phyloP scores from a whole-genome alignment of 345 rosid species.

The Salix brachista region DNA sequence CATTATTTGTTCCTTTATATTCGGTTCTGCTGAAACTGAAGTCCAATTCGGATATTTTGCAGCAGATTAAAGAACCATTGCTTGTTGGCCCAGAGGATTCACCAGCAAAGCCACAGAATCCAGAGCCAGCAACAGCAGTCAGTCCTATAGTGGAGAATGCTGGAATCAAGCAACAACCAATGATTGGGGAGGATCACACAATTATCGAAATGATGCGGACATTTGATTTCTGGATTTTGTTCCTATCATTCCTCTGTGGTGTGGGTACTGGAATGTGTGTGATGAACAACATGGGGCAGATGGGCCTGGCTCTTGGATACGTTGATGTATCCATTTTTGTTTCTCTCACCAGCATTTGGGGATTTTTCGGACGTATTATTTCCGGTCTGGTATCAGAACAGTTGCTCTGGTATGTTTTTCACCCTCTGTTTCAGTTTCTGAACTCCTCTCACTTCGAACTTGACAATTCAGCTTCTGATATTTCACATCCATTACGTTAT shows the following conservation, averaged over 20 bases:
- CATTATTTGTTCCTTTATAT: constrained; percentile 45
- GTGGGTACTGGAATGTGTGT: constrained; percentile 55
- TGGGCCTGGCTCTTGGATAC: constrained; percentile 55
- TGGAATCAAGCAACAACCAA: constrained; percentile 25
- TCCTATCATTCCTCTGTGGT: constrained; percentile 51
- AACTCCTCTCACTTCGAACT: neutral
- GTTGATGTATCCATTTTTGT: constrained; percentile 46
- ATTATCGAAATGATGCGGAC: constrained; percentile 38
- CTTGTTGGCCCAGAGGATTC: constrained; percentile 15
- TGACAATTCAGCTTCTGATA: neutral
- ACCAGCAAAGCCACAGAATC: constrained; percentile 7
- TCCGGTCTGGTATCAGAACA: constrained; percentile 49
- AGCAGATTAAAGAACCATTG: constrained; percentile 36
- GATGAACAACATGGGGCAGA: constrained; percentile 66
- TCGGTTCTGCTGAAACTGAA: constrained; percentile 9
- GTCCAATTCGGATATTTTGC: constrained; percentile 31
- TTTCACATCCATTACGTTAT: neutral
- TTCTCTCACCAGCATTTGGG: constrained; percentile 60
- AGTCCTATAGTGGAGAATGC: constrained; percentile 8
- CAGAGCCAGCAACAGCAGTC: constrained; percentile 3
- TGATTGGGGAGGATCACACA: constrained; percentile 51
- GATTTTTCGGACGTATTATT: constrained; percentile 53
- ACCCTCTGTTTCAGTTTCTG: neutral
- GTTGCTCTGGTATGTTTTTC: constrained; percentile 30
- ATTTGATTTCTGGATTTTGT: constrained; percentile 56